Conservation (phyloP, 495 filamentous ascomycete genomes). For the Penicillium samsonianum region DNA sequence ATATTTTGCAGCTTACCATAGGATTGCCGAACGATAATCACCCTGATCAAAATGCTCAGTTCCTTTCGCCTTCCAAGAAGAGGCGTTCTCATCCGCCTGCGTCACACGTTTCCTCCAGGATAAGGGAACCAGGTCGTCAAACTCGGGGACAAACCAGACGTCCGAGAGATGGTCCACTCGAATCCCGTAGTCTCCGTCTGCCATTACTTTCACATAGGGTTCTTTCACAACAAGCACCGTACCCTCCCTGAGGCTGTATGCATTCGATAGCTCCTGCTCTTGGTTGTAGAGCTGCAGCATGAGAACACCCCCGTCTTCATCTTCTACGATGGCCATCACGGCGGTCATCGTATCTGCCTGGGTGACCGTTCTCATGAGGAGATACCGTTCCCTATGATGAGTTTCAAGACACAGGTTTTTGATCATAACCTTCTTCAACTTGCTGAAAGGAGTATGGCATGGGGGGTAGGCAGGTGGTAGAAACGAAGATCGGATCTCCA, state of each 20-base stretch:
- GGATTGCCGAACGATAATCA: conserved; percentile 24
- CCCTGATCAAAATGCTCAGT: conserved; percentile 33
- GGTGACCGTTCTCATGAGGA: conserved; percentile 46
- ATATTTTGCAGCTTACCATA: conserved; percentile 23
- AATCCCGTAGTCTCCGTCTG: conserved; percentile 40
- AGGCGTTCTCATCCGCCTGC: conserved; percentile 24
- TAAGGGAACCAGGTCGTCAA: conserved; percentile 35
- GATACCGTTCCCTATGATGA: conserved; percentile 49
- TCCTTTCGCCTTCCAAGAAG: conserved; percentile 43
- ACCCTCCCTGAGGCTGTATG: conserved; percentile 32
- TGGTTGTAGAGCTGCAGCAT: conserved; percentile 52
- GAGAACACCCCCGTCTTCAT: conserved; percentile 48
- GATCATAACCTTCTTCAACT: conserved; percentile 27
- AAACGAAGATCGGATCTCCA: conserved; percentile 20
- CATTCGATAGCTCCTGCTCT: conserved; percentile 17
- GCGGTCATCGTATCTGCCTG: conserved; percentile 43
- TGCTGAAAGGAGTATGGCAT: conserved; percentile 13
- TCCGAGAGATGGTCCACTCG: conserved; percentile 58
- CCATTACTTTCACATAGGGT: conserved; percentile 48
- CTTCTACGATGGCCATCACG: conserved; percentile 50
- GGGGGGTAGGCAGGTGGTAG: conserved; percentile 30
- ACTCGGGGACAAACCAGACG: conserved; percentile 34
- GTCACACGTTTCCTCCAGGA: conserved; percentile 33
- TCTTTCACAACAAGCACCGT: conserved; percentile 51
- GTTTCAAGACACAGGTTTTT: conserved; percentile 48